Evolutionary conservation across 495 filamentous ascomycete species (phyloP).

Genomic region (Lophium mytilinum): DNA sequence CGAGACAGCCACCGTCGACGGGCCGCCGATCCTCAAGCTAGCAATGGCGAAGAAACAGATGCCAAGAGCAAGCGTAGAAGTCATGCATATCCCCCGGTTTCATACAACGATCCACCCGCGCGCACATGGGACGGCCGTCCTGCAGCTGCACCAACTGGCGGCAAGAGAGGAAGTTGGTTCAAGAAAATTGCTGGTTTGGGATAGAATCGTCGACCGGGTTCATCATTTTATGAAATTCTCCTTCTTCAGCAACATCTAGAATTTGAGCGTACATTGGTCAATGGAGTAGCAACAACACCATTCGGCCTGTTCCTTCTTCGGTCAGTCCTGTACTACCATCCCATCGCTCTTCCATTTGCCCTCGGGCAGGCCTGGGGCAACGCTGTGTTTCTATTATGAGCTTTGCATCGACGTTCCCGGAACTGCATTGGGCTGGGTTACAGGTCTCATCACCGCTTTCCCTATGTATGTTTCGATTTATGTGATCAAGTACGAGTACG

Average conservation of each 20-base stretch:
- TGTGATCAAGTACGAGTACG: no score
- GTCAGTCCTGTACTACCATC: background rate
- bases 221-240: background rate
- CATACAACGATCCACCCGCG: conserved; percentile 13
- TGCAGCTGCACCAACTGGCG: conserved; percentile 6
- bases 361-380: background rate
- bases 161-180: conserved; percentile 26
- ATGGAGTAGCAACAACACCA: background rate
- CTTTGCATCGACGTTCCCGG: background rate
- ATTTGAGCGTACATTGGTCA: background rate
- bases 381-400: background rate
- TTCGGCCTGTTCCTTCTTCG: background rate
- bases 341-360: background rate
- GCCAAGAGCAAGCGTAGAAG: conserved; percentile 18
- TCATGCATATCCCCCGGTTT: conserved; percentile 7
- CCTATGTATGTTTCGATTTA: background rate
- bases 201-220: background rate
- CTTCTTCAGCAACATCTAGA: background rate
- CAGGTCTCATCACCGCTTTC: background rate
- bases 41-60: conserved; percentile 7
- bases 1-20: conserved; percentile 1
- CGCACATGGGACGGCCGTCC: conserved; percentile 21
- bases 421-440: background rate
- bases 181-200: conserved; percentile 23
- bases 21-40: background rate